Percentiles rank a stretch among this genome's conserved stretches.
phyloP scores from a whole-genome alignment of 1,139 yeast species.

The Candida tropicalis region DNA sequence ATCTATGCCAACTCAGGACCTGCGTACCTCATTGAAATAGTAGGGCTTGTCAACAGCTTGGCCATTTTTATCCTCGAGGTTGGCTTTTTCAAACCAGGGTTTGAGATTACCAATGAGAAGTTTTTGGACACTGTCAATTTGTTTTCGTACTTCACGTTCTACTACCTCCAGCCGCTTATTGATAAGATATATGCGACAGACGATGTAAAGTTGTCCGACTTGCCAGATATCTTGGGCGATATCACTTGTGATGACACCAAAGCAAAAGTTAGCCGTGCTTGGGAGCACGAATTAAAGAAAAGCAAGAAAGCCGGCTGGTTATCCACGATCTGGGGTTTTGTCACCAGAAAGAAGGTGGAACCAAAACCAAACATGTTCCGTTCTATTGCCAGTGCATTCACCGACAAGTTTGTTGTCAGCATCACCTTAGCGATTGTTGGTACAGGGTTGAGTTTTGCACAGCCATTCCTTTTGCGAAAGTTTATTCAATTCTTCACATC shows the following conservation, averaged over 20 bases:
- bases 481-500: conserved; percentile 31
- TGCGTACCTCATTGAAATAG: conserved; percentile 22
- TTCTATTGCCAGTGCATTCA: conserved; percentile 14
- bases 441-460: conserved; percentile 24
- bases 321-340: conserved; percentile 11
- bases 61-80: conserved; percentile 42
- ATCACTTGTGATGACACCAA: conserved; percentile 15
- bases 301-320: conserved; percentile 10
- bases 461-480: conserved; percentile 35
- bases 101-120: conserved; percentile 39
- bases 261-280: conserved; percentile 13
- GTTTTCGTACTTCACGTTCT: conserved; percentile 26
- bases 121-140: conserved; percentile 24
- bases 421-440: conserved; percentile 24
- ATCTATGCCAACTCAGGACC: conserved; percentile 23
- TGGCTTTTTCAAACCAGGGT: conserved; percentile 43
- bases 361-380: conserved; percentile 15
- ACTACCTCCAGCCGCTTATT: conserved; percentile 30
- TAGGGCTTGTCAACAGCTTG: conserved; percentile 28
- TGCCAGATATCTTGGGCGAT: conserved; percentile 21
- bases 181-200: conserved; percentile 23
- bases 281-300: conserved; percentile 12
- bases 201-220: conserved; percentile 24
- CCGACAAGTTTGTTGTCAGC: conserved; percentile 12
- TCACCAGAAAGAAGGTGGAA: conserved; percentile 12